Conservation (phyloP, 441 rosid species). For the Cnidoscolus chayamansa region DNA sequence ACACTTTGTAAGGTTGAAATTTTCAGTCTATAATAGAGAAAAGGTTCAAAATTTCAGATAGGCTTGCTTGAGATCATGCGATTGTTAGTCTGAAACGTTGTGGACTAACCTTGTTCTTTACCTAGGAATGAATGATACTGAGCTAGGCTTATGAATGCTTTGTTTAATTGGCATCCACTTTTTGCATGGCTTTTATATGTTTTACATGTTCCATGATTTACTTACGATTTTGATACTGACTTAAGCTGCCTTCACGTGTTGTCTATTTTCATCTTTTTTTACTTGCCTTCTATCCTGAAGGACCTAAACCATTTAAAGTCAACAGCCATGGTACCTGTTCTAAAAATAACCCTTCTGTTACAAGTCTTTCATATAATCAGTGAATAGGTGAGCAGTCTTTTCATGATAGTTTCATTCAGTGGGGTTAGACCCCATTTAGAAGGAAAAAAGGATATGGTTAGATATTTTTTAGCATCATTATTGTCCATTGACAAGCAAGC, state of each 20-base stretch:
- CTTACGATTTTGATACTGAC: not conserved
- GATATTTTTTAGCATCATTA: not conserved
- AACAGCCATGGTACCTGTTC: not conserved
- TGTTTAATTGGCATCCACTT: too few species aligned
- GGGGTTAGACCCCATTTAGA: not conserved
- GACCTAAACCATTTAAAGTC: slow-evolving; percentile 5
- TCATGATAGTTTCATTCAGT: not conserved
- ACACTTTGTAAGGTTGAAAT: not conserved
- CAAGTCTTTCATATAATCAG: not conserved
- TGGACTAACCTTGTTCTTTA: too few species aligned
- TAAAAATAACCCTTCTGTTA: not conserved
- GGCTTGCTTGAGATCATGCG: not conserved
- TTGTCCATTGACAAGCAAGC: not conserved
- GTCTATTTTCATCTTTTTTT: not conserved
- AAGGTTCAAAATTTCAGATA: too few species aligned
- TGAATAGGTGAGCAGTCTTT: slow-evolving; percentile 6
- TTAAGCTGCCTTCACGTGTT: not conserved
- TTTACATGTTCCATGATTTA: not conserved
- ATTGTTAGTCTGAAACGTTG: not conserved
- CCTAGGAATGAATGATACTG: too few species aligned
- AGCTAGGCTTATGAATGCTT: not conserved
- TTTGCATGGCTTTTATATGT: too few species aligned
- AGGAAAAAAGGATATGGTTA: not conserved
- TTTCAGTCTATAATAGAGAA: not conserved
- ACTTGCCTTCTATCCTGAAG: not conserved